A percentile compares a stretch with the other conserved stretches of the same genome.
phyloP scores from a whole-genome alignment of 768 basidiomycete species.

The Suillus weaverae region DNA sequence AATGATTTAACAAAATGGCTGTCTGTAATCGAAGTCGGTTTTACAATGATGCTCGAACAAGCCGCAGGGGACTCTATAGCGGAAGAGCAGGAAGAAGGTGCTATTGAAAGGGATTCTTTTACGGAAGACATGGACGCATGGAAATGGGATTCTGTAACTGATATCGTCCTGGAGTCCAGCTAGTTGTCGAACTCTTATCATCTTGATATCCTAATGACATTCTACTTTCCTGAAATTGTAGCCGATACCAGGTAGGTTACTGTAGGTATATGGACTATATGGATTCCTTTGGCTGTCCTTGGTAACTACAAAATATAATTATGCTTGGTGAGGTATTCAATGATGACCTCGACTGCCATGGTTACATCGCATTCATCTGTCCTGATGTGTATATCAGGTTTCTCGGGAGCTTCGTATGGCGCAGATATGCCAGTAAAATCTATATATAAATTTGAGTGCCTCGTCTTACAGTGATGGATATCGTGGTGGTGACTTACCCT shows the following conservation, averaged over 20 bases:
- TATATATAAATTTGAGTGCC: constrained; percentile 33
- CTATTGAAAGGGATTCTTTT: constrained; percentile 22
- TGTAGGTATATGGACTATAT: constrained; percentile 8
- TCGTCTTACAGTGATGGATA: not conserved
- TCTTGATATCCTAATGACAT: not conserved
- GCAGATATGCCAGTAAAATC: constrained; percentile 99
- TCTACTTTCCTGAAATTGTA: constrained; percentile 12
- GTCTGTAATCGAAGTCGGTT: constrained; percentile 66
- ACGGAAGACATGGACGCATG: constrained; percentile 9
- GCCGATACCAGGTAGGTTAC: constrained; percentile 17
- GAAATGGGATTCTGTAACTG: constrained; percentile 16
- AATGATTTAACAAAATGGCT: constrained; percentile 80
- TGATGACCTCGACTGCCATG: constrained; percentile 76
- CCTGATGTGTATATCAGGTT: constrained; percentile 89
- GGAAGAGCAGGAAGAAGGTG: constrained; percentile 59
- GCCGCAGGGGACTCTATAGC: constrained; percentile 53
- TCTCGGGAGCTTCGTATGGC: constrained; percentile 87
- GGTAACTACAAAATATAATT: constrained; percentile 47
- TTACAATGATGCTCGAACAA: constrained; percentile 64
- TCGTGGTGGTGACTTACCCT: constrained; percentile 52
- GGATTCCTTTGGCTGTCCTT: constrained; percentile 8
- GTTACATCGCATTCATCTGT: constrained; percentile 80
- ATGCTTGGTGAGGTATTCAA: constrained; percentile 72
- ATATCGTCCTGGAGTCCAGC: constrained; percentile 14
- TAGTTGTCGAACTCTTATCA: not conserved